Evolutionary conservation across 805 yeast genomes (phyloP).

Genomic region (Nematodospora valgi): DNA sequence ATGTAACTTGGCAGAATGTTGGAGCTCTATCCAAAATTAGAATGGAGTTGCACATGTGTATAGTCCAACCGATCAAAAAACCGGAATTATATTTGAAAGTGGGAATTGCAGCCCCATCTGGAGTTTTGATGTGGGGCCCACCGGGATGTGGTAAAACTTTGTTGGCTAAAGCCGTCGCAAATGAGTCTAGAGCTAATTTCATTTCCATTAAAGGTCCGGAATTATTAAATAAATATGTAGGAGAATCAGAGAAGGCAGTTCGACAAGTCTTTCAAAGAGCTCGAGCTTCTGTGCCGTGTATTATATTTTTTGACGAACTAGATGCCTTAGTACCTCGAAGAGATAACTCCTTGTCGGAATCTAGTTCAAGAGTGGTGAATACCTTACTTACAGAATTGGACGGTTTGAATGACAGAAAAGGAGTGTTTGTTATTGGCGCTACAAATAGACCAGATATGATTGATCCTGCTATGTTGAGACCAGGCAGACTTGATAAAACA

Average conservation of each 20-base stretch:
- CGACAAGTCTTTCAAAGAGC: constrained; percentile 93
- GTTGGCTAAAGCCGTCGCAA: constrained; percentile 96
- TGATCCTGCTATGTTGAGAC: constrained; percentile 96
- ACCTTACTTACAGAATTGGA: constrained; percentile 92
- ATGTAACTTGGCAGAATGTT: constrained; percentile 91
- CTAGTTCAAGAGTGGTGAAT: constrained; percentile 90
- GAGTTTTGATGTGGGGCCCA: constrained; percentile 98
- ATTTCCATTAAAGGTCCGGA: constrained; percentile 97
- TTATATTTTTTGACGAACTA: constrained; percentile 91
- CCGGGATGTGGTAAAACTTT: constrained; percentile 99
- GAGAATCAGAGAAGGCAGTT: constrained; percentile 92
- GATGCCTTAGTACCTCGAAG: constrained; percentile 96
- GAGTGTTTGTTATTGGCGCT: constrained; percentile 94
- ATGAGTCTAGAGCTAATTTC: constrained; percentile 93
- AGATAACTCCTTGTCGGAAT: constrained; percentile 82
- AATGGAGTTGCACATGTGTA: constrained; percentile 92
- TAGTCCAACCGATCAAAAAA: constrained; percentile 91
- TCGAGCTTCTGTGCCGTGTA: constrained; percentile 89
- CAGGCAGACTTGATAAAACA: constrained; percentile 93
- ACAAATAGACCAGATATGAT: constrained; percentile 98
- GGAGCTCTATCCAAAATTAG: constrained; percentile 84
- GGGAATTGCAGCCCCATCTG: constrained; percentile 95
- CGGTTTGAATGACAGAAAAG: constrained; percentile 88
- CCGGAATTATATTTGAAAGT: constrained; percentile 88
- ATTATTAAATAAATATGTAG: constrained; percentile 88